These are phyloP conservation scores for Stephanodiscus minutulus DNA, from an alignment of 108 stramenopile species.

Conservation along the genomic window DNA sequence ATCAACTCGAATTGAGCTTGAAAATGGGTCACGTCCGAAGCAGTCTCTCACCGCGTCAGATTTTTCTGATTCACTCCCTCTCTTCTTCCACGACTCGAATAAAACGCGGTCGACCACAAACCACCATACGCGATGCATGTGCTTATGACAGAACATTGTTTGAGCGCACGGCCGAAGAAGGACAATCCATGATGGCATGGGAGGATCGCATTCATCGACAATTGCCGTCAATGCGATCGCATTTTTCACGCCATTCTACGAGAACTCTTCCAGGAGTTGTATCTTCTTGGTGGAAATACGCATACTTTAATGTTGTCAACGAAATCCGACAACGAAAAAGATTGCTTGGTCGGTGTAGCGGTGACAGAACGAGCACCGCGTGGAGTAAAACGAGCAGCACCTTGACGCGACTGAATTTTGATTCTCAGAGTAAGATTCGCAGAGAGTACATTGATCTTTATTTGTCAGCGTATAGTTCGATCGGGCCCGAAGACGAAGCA, in stretches of 20 bases:
- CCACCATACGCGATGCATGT: slow-evolving; percentile 51
- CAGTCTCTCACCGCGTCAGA: slow-evolving; percentile 61
- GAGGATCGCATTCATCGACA: slow-evolving; percentile 29
- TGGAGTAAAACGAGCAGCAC: slow-evolving; percentile 42
- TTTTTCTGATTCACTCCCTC: slow-evolving; percentile 57
- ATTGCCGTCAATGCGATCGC: slow-evolving; percentile 32
- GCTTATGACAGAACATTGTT: slow-evolving; percentile 11
- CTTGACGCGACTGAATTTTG: slow-evolving; percentile 39
- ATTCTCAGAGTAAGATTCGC: slow-evolving; percentile 55
- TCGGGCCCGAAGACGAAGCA: not conserved
- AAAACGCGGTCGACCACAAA: slow-evolving; percentile 66
- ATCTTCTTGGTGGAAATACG: slow-evolving; percentile 74
- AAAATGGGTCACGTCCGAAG: slow-evolving; percentile 55
- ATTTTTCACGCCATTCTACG: slow-evolving; percentile 7
- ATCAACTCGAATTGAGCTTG: slow-evolving; percentile 47
- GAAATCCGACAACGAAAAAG: slow-evolving; percentile 59
- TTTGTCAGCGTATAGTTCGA: slow-evolving; percentile 34
- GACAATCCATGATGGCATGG: slow-evolving; percentile 29
- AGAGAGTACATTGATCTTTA: slow-evolving; percentile 72
- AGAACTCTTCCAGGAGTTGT: slow-evolving; percentile 41
- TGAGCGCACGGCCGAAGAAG: slow-evolving; percentile 30
- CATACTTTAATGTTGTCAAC: slow-evolving; percentile 45
- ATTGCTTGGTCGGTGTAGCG: slow-evolving; percentile 25
- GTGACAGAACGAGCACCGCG: slow-evolving; percentile 2
- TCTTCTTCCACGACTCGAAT: slow-evolving; percentile 51